These are phyloP conservation scores for Malassezia caprae DNA, from an alignment of 1,284 basidiomycete genomes.

Conservation along the genomic window DNA sequence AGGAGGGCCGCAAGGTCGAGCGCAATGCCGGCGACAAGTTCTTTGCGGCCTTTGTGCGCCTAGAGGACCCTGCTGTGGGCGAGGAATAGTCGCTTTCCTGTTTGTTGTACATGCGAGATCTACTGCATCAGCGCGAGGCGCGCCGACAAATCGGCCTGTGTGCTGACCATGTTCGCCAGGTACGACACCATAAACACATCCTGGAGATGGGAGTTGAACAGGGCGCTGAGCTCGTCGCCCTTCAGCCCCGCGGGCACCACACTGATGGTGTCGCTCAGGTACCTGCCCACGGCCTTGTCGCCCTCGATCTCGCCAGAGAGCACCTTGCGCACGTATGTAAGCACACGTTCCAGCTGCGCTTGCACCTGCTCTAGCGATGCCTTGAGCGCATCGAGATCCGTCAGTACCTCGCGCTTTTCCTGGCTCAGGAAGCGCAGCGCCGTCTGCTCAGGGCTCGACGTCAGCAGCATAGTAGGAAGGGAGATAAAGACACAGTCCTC, in stretches of 20 bases:
- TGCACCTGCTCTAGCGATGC: constrained; percentile 62
- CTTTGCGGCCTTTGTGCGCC: constrained; percentile 64
- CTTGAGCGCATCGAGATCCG: constrained; percentile 55
- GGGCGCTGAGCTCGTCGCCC: constrained; percentile 34
- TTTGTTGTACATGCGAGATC: background rate
- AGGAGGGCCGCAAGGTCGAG: constrained; percentile 93
- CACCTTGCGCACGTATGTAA: constrained; percentile 75
- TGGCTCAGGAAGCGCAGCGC: constrained; percentile 60
- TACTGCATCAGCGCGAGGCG: constrained; percentile 67
- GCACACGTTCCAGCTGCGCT: constrained; percentile 71
- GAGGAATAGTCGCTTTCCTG: constrained; percentile 14
- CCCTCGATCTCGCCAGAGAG: constrained; percentile 67
- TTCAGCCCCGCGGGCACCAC: constrained; percentile 37
- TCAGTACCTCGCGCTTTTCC: constrained; percentile 50
- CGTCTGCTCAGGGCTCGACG: constrained; percentile 48
- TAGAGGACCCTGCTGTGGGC: constrained; percentile 22
- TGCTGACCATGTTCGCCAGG: constrained; percentile 81
- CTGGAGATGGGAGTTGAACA: constrained; percentile 52
- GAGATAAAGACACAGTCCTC: constrained; percentile 47
- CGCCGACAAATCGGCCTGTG: constrained; percentile 85
- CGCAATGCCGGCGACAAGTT: constrained; percentile 81
- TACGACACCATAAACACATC: constrained; percentile 91
- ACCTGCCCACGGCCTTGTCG: constrained; percentile 77
- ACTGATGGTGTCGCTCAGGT: constrained; percentile 69
- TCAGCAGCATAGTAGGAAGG: constrained; percentile 28